Evolutionary conservation across 805 yeast genomes (phyloP).

Genomic region (Zygosaccharomyces siamensis): DNA sequence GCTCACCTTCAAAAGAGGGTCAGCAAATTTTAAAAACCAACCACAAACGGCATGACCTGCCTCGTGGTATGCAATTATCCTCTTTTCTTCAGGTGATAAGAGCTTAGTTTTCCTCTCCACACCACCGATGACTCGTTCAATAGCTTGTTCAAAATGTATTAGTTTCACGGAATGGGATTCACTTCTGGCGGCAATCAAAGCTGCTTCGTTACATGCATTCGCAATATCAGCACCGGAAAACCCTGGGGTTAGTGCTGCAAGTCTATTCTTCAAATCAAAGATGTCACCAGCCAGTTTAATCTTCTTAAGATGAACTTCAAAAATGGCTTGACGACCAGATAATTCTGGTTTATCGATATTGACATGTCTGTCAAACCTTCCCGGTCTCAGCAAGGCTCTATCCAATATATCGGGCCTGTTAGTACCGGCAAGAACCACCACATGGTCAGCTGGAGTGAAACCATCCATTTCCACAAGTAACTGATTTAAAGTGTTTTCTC

Average conservation of each 20-base stretch:
- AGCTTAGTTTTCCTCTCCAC: conserved; percentile 84
- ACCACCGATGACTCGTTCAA: conserved; percentile 96
- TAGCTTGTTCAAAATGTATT: conserved; percentile 88
- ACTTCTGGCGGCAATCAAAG: conserved; percentile 89
- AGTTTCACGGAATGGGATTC: conserved; percentile 65
- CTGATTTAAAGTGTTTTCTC: conserved; percentile 94
- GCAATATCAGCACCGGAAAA: conserved; percentile 99
- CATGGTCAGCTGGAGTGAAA: conserved; percentile 82
- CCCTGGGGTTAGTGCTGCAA: conserved; percentile 96
- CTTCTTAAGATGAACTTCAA: conserved; percentile 75
- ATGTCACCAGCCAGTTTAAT: conserved; percentile 54
- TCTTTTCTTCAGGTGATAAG: conserved; percentile 79
- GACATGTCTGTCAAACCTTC: conserved; percentile 94
- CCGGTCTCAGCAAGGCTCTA: conserved; percentile 91
- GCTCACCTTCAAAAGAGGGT: conserved; percentile 90
- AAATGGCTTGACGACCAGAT: conserved; percentile 91
- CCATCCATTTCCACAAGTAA: conserved; percentile 99
- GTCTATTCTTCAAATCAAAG: conserved; percentile 67
- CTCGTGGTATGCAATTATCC: conserved; percentile 92
- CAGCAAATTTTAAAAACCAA: conserved; percentile 88
- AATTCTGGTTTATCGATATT: conserved; percentile 89
- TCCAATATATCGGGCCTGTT: conserved; percentile 93
- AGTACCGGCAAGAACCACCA: conserved; percentile 96
- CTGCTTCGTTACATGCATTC: conserved; percentile 95
- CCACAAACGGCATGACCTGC: conserved; percentile 99